A percentile compares a stretch with the other conserved stretches of the same genome.
Evolutionary conservation across 352 stramenopile species (phyloP).

Genomic region (Hyaloperonospora brassicae): DNA sequence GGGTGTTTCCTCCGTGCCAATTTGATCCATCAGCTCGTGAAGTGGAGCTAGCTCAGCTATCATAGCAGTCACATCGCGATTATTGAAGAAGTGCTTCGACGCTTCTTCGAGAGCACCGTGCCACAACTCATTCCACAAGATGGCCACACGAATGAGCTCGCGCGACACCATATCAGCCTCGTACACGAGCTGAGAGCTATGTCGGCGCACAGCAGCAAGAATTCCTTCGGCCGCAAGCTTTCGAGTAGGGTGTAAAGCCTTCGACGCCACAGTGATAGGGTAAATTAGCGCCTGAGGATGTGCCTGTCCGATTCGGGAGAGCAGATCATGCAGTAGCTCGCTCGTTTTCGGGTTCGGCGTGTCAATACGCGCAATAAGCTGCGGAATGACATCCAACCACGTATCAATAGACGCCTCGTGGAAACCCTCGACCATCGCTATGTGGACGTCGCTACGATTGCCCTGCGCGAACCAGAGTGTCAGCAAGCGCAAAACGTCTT

Average conservation of each 20-base stretch:
- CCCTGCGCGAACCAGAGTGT: conserved; percentile 98
- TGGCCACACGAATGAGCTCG: conserved; percentile 97
- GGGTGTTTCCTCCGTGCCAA: conserved; percentile 67
- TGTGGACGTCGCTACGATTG: conserved; percentile 86
- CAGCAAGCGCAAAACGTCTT: conserved; percentile 97
- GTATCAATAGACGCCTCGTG: conserved; percentile 91
- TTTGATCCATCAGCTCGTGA: conserved; percentile 89
- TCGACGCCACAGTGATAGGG: conserved; percentile 93
- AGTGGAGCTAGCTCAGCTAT: conserved; percentile 89
- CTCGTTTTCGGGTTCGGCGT: conserved; percentile 59
- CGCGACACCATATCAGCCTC: conserved; percentile 91
- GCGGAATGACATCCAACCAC: conserved; percentile 97
- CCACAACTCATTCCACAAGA: conserved; percentile 99
- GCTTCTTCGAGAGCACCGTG: conserved; percentile 97
- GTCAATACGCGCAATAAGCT: conserved; percentile 90
- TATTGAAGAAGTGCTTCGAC: conserved; percentile 92
- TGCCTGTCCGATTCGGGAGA: conserved; percentile 85
- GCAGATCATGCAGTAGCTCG: conserved; percentile 79
- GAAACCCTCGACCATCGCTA: conserved; percentile 74
- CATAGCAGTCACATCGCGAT: conserved; percentile 96
- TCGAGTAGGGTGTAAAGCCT: conserved; percentile 85
- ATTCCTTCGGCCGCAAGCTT: conserved; percentile 90
- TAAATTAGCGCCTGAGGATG: conserved; percentile 98
- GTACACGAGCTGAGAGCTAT: conserved; percentile 89
- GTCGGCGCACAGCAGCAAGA: conserved; percentile 92